Evolutionary conservation across 257 asterid species (phyloP), one percentile per base, ranked within the genome.

Genomic region (Gentiana macrophylla): DNA sequence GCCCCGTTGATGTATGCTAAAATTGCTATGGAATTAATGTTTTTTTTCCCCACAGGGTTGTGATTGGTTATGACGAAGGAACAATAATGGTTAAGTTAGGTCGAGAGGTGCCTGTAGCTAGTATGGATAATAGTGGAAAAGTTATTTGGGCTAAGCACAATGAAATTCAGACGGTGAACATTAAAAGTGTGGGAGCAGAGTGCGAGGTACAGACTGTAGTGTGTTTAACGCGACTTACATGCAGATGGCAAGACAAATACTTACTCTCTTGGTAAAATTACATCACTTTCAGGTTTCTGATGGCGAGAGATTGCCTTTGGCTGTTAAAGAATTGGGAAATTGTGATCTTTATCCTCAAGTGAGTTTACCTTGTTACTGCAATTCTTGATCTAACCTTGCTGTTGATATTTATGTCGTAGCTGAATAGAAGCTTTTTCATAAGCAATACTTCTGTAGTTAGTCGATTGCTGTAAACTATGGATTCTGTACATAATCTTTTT

Each of bases 271-370:
- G 10, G 1, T 3, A 8, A n/a, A 50, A 48, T 60, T 49, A 38
- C 52, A 48, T 47, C 57, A 56, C 47, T 66, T 62, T 72, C 84
- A 91, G 96, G 86, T 78, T 62, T 76, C 92, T 62, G 98, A 84
- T 60, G 98, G 98, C 69, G 98, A 91, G 71, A 84, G 98, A 74
- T 67, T 91, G 77, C 95, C 96, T 60, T 71, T 91, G 74, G 92
- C 95, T 24, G 95, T 91, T 49, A 91, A 87, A 74, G 98, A 91
- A 69, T 67, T 91, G 89, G 98, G 98, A 49, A 87, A 84, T 35
- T 91, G 98, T 70, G 98, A 91, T 76, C 96, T 91, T 70, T 91
- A 91, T 66, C 98, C 98, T 53, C 96, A 91, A 79, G 98, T 90
- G 65, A 74, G 71, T 71, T 72, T 57, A 65, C 53, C 49, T 38